These are phyloP conservation scores for Rhizoclosmatium sp. DNA, from an alignment of 192 early-diverging fungal genomes.

Conservation along the genomic window DNA sequence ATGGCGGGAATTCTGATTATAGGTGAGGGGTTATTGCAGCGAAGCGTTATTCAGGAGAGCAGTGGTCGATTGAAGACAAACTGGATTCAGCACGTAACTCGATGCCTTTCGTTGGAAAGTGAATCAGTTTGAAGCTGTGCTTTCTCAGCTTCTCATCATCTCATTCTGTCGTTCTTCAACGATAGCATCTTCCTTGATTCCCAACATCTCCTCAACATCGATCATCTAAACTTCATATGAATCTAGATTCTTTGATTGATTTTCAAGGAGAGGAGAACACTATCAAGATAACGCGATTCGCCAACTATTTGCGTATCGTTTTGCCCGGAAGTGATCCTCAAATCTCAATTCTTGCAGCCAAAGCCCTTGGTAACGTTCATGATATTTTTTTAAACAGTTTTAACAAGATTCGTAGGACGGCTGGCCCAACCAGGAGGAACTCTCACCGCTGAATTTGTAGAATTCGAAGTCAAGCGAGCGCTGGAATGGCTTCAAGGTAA, in stretches of 20 bases:
- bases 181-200: neutral
- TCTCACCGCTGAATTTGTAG: conserved; percentile 81
- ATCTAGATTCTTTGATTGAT: conserved; percentile 79
- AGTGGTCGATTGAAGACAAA: no score
- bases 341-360: conserved; percentile 76
- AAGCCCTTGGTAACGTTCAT: conserved; percentile 67
- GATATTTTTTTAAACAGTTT: neutral
- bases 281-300: conserved; percentile 77
- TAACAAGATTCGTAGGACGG: conserved; percentile 50
- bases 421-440: conserved; percentile 71
- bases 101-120: no score
- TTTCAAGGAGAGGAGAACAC: conserved; percentile 83
- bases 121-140: no score
- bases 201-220: neutral
- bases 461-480: conserved; percentile 83
- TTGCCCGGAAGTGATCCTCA: conserved; percentile 76
- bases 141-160: neutral
- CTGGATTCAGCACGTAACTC: no score
- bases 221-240: neutral
- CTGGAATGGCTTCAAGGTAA: conserved; percentile 85
- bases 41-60: neutral
- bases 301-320: conserved; percentile 81
- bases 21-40: conserved; percentile 53
- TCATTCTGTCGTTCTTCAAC: no score
- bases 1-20: conserved; percentile 83